These are phyloP conservation scores for Neofusicoccum laricinum DNA, from an alignment of 2,329 filamentous ascomycete genomes.

Conservation along the genomic window DNA sequence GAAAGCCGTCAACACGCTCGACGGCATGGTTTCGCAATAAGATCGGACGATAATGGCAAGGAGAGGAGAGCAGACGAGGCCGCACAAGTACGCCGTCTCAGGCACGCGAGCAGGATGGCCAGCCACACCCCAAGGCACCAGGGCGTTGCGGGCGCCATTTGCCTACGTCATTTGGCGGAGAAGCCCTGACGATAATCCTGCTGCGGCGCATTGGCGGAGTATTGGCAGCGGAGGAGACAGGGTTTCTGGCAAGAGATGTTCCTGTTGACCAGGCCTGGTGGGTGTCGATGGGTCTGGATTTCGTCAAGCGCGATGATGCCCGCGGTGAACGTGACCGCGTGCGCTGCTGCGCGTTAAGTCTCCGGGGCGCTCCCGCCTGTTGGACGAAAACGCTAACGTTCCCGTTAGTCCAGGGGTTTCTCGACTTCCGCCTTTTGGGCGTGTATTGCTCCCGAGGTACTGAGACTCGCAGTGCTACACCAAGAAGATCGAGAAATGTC, in stretches of 20 bases:
- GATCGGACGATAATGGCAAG: neutral
- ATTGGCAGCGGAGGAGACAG: neutral
- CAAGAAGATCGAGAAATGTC: neutral
- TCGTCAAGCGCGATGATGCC: neutral
- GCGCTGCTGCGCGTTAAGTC: no score
- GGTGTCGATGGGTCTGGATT: neutral
- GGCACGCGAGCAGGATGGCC: slow-evolving; percentile 1
- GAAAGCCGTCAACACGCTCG: slow-evolving; percentile 39
- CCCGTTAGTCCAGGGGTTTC: no score
- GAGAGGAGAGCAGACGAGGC: neutral
- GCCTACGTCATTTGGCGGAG: neutral
- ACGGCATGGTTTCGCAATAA: neutral
- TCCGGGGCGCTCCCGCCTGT: no score
- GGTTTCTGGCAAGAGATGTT: neutral
- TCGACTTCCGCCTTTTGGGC: no score
- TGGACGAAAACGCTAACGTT: neutral
- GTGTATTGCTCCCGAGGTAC: no score
- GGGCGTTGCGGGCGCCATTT: neutral
- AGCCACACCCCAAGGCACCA: neutral
- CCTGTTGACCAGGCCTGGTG: neutral
- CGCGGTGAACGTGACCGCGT: neutral
- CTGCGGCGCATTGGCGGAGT: neutral
- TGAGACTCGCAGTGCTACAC: no score
- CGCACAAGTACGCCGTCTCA: neutral
- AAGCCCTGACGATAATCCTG: neutral